phyloP scores from a whole-genome alignment of 2,329 filamentous ascomycete genomes.

The Claviceps africana region DNA sequence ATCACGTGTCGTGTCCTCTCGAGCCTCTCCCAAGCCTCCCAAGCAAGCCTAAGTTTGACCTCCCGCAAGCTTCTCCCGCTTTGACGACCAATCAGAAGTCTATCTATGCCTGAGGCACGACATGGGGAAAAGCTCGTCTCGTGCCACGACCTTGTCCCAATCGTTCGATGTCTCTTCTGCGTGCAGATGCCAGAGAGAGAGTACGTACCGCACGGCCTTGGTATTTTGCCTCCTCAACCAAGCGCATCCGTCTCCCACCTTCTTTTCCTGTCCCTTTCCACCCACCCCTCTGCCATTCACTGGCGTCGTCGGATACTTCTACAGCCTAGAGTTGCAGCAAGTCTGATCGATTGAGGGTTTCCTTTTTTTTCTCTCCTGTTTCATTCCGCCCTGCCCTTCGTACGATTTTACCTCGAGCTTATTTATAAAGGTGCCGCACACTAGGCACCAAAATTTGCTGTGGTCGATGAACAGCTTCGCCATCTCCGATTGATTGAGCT shows the following conservation, averaged over 20 bases:
- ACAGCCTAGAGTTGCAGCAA: constrained; percentile 1
- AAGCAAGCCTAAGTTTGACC: neutral
- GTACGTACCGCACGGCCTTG: no score
- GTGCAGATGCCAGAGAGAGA: neutral
- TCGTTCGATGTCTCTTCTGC: constrained; percentile 9
- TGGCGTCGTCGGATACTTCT: constrained; percentile 2
- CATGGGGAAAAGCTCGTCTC: constrained; percentile 1
- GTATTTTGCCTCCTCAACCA: neutral
- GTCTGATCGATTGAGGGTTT: constrained; percentile 2
- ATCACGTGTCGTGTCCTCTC: constrained; percentile 6
- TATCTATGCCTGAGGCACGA: neutral
- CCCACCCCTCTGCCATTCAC: neutral
- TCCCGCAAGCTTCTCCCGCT: constrained; percentile 13
- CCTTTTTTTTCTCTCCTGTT: neutral
- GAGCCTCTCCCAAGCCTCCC: constrained; percentile 1
- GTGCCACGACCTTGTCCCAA: constrained; percentile 9
- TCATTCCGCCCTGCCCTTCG: neutral
- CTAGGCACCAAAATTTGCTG: constrained; percentile 6
- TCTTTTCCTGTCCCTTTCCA: constrained; percentile 1
- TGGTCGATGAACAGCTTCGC: constrained; percentile 12
- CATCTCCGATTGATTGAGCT: constrained; percentile 12
- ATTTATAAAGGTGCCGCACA: neutral
- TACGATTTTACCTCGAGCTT: neutral
- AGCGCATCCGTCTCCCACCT: neutral
- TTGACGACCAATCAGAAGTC: constrained; percentile 16